A percentile compares a stretch with the other conserved stretches of the same genome.
phyloP scores from a whole-genome alignment of 208 protist species.

The Porcisia deanei region DNA sequence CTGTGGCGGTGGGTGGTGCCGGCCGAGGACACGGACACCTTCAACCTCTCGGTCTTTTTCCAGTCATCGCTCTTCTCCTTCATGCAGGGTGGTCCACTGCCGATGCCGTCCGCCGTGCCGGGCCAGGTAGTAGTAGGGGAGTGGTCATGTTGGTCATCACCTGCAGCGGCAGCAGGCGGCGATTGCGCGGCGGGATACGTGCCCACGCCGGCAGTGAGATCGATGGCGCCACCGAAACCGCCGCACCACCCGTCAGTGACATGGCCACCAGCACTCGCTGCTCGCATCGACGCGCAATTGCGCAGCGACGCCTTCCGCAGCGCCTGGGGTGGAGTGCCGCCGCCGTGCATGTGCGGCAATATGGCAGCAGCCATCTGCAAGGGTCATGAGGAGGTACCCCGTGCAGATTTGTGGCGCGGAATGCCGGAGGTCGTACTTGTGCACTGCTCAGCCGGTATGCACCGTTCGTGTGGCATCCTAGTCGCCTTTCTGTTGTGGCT shows the following conservation, averaged over 20 bases:
- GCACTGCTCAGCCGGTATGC: slow-evolving; percentile 88
- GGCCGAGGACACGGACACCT: slow-evolving; percentile 62
- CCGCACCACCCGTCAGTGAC: slow-evolving; percentile 6
- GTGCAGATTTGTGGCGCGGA: not conserved
- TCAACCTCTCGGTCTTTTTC: slow-evolving; percentile 79
- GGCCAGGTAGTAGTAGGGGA: not conserved
- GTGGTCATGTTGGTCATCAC: not conserved
- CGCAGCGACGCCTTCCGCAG: slow-evolving; percentile 7
- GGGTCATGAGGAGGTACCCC: not conserved
- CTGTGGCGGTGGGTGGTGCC: slow-evolving; percentile 67
- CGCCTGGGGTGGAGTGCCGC: slow-evolving; percentile 13
- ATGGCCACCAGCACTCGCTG: slow-evolving; percentile 14
- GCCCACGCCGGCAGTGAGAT: not conserved
- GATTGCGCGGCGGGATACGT: not conserved
- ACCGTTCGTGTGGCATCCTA: slow-evolving; percentile 73
- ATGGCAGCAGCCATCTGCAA: not conserved
- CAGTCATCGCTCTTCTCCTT: slow-evolving; percentile 64
- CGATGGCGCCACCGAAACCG: not conserved
- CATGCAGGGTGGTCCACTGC: slow-evolving; percentile 54
- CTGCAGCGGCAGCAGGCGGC: slow-evolving; percentile 2
- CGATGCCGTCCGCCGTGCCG: slow-evolving; percentile 20
- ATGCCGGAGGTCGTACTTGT: slow-evolving; percentile 35
- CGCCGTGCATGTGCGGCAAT: slow-evolving; percentile 15
- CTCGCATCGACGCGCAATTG: slow-evolving; percentile 13
- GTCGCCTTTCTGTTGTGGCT: slow-evolving; percentile 75